Evolutionary conservation across 2,329 filamentous ascomycete species (phyloP).

Genomic region (Aspergillus pseudoviridinutans): DNA sequence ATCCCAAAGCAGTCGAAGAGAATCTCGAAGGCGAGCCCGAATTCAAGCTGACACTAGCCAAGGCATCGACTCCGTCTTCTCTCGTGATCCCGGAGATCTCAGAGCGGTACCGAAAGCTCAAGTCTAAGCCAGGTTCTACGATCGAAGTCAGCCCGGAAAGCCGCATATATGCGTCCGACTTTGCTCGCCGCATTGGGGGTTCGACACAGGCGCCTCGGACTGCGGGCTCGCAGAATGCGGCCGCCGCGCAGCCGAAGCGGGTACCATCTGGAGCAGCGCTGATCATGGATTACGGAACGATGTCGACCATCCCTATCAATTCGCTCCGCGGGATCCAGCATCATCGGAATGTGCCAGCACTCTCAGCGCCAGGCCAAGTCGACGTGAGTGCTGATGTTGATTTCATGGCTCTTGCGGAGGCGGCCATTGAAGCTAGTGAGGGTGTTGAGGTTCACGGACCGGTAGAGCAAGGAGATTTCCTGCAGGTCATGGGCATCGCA

Average conservation of each 20-base stretch:
- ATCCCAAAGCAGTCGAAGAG: constrained; percentile 53
- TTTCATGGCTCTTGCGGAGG: constrained; percentile 80
- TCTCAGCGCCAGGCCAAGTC: constrained; percentile 73
- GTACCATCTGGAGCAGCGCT: constrained; percentile 77
- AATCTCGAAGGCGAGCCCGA: constrained; percentile 59
- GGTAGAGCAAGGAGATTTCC: constrained; percentile 76
- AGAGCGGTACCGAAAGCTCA: constrained; percentile 71
- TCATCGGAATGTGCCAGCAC: constrained; percentile 74
- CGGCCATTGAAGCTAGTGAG: constrained; percentile 68
- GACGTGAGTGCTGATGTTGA: constrained; percentile 93
- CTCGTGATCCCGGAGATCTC: constrained; percentile 81
- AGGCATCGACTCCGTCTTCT: constrained; percentile 73
- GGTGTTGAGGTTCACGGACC: constrained; percentile 91
- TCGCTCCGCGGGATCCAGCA: constrained; percentile 82
- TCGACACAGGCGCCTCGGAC: constrained; percentile 36
- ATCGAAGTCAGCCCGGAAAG: constrained; percentile 91
- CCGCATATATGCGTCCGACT: constrained; percentile 71
- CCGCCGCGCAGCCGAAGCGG: constrained; percentile 49
- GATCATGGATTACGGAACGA: constrained; percentile 92
- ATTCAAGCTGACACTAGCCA: constrained; percentile 79
- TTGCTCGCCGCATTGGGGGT: constrained; percentile 81
- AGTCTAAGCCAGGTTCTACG: constrained; percentile 62
- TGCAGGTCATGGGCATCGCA: constrained; percentile 75
- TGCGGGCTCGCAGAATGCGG: constrained; percentile 11
- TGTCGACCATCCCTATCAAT: constrained; percentile 75